These are phyloP conservation scores for Orbilia quercus DNA, from an alignment of 2,329 filamentous ascomycete genomes.

Conservation along the genomic window DNA sequence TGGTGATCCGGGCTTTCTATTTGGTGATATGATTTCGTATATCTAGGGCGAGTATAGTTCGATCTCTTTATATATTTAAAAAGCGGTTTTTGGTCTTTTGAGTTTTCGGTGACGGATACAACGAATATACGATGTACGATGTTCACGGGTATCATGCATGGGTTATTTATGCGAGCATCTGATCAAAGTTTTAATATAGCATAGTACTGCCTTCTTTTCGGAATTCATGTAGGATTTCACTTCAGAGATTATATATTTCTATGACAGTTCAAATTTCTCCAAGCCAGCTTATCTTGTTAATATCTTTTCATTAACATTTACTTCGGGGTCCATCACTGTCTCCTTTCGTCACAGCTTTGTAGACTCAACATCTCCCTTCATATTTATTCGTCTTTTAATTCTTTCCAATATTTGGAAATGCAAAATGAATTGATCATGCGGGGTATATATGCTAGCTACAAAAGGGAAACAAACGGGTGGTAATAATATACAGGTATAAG, in stretches of 20 bases:
- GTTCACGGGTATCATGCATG: conserved; percentile 2
- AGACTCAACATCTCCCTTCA: no score
- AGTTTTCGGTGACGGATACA: background rate
- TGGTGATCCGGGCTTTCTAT: conserved; percentile 20
- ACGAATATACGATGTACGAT: conserved; percentile 4
- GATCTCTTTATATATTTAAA: background rate
- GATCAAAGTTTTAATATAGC: background rate
- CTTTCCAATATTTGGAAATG: background rate
- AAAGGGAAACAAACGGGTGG: conserved; percentile 4
- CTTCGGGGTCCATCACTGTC: no score
- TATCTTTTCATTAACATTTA: no score
- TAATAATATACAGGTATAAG: conserved; percentile 8
- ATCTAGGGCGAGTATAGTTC: background rate
- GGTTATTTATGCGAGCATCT: conserved; percentile 1
- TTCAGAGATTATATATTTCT: background rate
- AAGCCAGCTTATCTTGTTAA: no score
- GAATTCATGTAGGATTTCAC: background rate
- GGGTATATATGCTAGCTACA: conserved; percentile 4
- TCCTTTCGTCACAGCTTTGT: no score
- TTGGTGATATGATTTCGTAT: background rate
- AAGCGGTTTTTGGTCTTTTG: background rate
- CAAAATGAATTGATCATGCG: background rate
- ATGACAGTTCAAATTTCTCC: no score
- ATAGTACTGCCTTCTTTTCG: background rate
- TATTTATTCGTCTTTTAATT: no score